Evolutionary conservation across 768 basidiomycete genomes (phyloP).

Genomic region (Tulasnella sp.): DNA sequence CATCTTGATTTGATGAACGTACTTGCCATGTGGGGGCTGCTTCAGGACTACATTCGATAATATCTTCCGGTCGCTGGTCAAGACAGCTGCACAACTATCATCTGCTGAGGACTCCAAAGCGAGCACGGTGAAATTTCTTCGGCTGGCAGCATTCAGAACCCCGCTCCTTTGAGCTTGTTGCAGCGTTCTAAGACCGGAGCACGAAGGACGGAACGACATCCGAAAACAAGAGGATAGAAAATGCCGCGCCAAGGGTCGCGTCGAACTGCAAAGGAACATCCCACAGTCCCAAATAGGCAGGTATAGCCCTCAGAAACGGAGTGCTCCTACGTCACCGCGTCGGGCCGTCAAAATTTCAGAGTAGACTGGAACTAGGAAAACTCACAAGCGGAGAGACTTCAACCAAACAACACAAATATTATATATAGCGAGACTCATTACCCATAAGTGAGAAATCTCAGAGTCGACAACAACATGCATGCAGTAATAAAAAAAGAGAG

Average conservation of each 20-base stretch:
- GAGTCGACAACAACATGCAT: too few relatives aligned
- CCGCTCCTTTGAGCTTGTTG: neutral
- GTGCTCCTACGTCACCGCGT: neutral
- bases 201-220: neutral
- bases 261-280: neutral
- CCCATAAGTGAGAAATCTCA: too few relatives aligned
- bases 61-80: constrained; percentile 58
- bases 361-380: too few relatives aligned
- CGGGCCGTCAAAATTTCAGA: too few relatives aligned
- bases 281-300: neutral
- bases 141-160: too few relatives aligned
- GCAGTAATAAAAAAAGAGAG: too few relatives aligned
- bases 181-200: neutral
- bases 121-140: constrained; percentile 36
- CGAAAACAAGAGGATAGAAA: neutral
- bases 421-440: too few relatives aligned
- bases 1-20: neutral
- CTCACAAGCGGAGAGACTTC: too few relatives aligned
- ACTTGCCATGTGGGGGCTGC: constrained; percentile 46
- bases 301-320: neutral
- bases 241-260: neutral
- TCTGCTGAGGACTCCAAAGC: constrained; percentile 83
- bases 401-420: too few relatives aligned
- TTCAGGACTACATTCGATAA: constrained; percentile 84
- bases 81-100: constrained; percentile 87